phyloP scores from a whole-genome alignment of 2,329 filamentous ascomycete species.

The Talaromyces sp. region DNA sequence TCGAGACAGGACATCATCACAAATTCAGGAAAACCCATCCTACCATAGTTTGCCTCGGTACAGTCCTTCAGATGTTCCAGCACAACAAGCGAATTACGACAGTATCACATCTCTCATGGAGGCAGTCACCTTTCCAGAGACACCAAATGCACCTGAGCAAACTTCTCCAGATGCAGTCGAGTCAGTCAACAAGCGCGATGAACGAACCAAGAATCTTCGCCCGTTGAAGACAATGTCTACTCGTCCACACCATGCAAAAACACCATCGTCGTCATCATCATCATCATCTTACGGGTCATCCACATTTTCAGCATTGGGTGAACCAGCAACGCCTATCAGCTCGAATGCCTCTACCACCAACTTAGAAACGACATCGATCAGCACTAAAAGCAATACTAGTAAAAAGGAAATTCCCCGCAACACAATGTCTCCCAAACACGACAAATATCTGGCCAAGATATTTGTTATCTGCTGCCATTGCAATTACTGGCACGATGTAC shows the following conservation, averaged over 20 bases:
- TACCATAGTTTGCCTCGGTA: neutral
- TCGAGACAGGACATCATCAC: conserved; percentile 1
- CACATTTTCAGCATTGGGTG: conserved; percentile 3
- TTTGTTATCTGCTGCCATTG: conserved; percentile 18
- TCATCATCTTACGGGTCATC: conserved; percentile 2
- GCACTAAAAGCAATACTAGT: neutral
- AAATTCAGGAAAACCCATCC: neutral
- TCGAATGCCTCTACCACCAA: conserved; percentile 11
- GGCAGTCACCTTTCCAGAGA: neutral
- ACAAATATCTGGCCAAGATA: conserved; percentile 19
- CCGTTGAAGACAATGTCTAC: conserved; percentile 10
- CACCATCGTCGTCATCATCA: conserved; percentile 2
- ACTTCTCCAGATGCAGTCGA: neutral
- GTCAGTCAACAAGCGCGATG: neutral
- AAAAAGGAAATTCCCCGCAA: conserved; percentile 13
- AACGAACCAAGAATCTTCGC: neutral
- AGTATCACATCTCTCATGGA: neutral
- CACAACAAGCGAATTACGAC: neutral
- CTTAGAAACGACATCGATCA: conserved; percentile 3
- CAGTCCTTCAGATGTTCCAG: neutral
- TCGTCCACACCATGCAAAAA: conserved; percentile 10
- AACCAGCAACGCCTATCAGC: conserved; percentile 9
- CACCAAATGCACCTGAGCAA: neutral
- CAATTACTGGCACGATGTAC: conserved; percentile 19
- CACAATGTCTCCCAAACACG: conserved; percentile 17